Base-by-base conservation (phyloP, 1,284 basidiomycete genomes). In the Cutaneotrichosporon sp. region DNA sequence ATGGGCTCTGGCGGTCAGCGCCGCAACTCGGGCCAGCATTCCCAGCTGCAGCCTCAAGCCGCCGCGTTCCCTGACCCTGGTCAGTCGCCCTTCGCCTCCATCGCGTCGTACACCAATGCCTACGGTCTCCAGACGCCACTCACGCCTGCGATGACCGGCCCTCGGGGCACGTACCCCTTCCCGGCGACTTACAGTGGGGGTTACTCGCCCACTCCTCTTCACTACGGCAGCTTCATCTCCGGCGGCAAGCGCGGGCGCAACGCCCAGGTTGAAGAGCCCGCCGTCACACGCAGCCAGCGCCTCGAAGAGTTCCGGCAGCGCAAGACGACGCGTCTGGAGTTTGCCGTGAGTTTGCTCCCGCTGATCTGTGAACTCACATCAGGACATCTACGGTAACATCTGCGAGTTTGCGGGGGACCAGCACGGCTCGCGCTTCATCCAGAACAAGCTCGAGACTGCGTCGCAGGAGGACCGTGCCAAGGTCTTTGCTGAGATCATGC, bases 341-440 rank as follows among this genome's bases (percentile, higher is more conserved):
- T 94, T 11, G 77, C 79, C 70, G 91, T 92, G 63, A 60, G 76
- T 63, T 37, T 22, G 8, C 12, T 22, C 10, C 14, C 10, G 10
- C 29, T 31, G 29, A 5, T 9, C 29, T 39, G 14, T 20, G 16
- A 20, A 26, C 44, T 41, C 32, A 49, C 47, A 10, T 6, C 54
- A 71, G 71, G 91, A 96, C 65, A 87, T 98, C 63, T 80, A 81
- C 48, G 90, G 90, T 14, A 82, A 87, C 73, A 77, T 97, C 46
- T 86, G 90, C 49, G 96, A 97, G 71, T 97, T 98, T 72, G 87
- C 89, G 60, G 83, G 84, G 29, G 96, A 98, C 74, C 94, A 97
- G 71, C 88, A 93, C 66, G 88, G 92, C 24, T 90, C 91, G 38
- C 81, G 93, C 38, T 87, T 92, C 75, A 88, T 94, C 60, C 86